Evolutionary conservation across 495 filamentous ascomycete genomes (phyloP), one percentile per base, ranked within the genome.

Genomic region (Penicillium desertorum): DNA sequence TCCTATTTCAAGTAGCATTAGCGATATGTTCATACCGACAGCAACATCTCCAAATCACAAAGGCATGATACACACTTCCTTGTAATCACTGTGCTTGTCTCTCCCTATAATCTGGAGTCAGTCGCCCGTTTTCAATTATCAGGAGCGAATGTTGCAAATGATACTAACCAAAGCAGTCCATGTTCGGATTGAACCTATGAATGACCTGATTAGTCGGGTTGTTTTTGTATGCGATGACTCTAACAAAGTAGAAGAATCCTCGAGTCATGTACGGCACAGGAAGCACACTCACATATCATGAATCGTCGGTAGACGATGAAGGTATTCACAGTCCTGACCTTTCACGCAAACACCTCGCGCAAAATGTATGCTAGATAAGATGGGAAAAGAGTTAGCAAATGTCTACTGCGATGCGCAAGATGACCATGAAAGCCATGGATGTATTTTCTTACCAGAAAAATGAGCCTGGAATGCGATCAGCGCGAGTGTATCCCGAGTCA

Each of bases 301-400:
- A 6, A 94, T 77, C 0, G 80, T 52, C 0, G 50, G 95, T 5
- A 96, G 79, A 1, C 94, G 83, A 70, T 99, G 95, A 4, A 98
- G 81, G 62, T 96, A 97, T 62, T 96, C 86, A 83, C 95, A 99
- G 62, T 97, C 91, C 32, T 88, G 80, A 10, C 95, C 95, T 60
- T 88, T 86, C 42, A 87, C 90, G 62, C 91, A 96, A 36, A 93
- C 70, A 3, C 91, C 91, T 12, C 85, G 74, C 7, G 91, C 91
- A 66, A 98, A 97, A 70, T 92, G 96, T 1, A 97, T 78, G 44
- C 58, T 51, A 23, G 10, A 32, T 29, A 6, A 47, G 19, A 48
- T 1, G 17, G n/a, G 12, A 48, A 41, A 48, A 37, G 14, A 29
- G 53, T 61, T 36, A 61, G 58, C 39, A 47, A 41, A 17, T 27